A percentile compares a stretch with the other conserved stretches of the same genome.
These are phyloP conservation scores for Volvariella surrecta DNA, from an alignment of 1,284 basidiomycete genomes.

Conservation along the genomic window DNA sequence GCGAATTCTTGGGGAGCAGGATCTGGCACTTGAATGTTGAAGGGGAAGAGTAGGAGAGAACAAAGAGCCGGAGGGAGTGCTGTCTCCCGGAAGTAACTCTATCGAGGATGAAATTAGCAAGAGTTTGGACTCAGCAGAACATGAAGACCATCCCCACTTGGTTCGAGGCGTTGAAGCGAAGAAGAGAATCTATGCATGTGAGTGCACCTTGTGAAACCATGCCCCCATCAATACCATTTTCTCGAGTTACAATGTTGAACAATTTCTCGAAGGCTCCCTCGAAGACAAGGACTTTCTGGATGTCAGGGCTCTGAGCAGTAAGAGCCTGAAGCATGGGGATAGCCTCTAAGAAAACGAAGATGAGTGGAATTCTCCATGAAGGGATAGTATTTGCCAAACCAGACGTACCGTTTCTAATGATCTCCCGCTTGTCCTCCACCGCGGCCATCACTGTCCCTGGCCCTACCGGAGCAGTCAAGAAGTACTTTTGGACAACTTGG, in stretches of 20 bases:
- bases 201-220: conserved; percentile 84
- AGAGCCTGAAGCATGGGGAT: conserved; percentile 80
- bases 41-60: conserved; percentile 82
- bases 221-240: conserved; percentile 91
- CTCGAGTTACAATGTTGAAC: conserved; percentile 81
- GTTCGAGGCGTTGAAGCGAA: conserved; percentile 93
- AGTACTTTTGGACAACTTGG: conserved; percentile 78
- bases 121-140: background rate
- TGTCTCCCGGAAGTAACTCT: conserved; percentile 98
- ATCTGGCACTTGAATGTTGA: conserved; percentile 54
- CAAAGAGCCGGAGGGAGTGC: conserved; percentile 76
- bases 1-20: conserved; percentile 86
- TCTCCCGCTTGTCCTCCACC: conserved; percentile 76
- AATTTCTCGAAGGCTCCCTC: conserved; percentile 96
- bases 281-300: conserved; percentile 96
- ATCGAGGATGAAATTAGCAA: conserved; percentile 9
- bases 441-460: conserved; percentile 64
- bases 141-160: conserved; percentile 50
- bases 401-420: conserved; percentile 70
- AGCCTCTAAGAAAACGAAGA: conserved; percentile 45
- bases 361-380: conserved; percentile 4
- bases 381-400: conserved; percentile 2
- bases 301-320: conserved; percentile 82
- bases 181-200: conserved; percentile 74
- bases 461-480: conserved; percentile 77